Percentiles rank a stretch among this genome's conserved stretches.
These are phyloP conservation scores for Pestalotiopsis sp. DNA, from an alignment of 2,329 filamentous ascomycete genomes.

Conservation along the genomic window DNA sequence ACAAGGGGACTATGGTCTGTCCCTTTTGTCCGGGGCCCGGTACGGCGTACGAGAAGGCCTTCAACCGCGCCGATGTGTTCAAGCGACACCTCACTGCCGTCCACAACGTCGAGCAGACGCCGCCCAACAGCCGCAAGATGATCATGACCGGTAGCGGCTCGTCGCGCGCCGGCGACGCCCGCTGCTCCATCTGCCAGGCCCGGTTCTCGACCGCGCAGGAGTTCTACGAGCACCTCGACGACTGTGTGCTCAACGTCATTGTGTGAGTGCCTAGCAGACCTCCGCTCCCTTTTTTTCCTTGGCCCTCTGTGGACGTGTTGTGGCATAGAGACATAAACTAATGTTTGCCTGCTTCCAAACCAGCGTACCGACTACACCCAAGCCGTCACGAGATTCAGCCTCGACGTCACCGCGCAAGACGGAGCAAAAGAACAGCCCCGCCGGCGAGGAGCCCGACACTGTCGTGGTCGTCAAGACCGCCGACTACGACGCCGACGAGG, in stretches of 20 bases:
- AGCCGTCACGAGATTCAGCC: not conserved
- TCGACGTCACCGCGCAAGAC: not conserved
- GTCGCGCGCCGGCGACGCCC: slow-evolving; percentile 64
- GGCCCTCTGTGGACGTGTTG: slow-evolving; percentile 16
- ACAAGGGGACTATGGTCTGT: slow-evolving; percentile 97
- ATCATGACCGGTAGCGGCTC: slow-evolving; percentile 31
- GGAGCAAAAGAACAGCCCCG: not conserved
- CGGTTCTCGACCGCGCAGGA: slow-evolving; percentile 85
- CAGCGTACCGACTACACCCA: not conserved
- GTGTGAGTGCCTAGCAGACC: slow-evolving; percentile 46
- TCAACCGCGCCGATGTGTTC: slow-evolving; percentile 94
- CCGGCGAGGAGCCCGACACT: not conserved
- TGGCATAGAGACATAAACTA: not conserved
- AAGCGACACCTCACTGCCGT: slow-evolving; percentile 91
- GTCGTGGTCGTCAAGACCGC: not conserved
- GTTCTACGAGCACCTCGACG: slow-evolving; percentile 93
- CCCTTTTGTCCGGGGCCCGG: slow-evolving; percentile 91
- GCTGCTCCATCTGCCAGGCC: slow-evolving; percentile 87
- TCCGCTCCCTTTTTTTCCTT: slow-evolving; percentile 24
- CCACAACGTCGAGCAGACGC: slow-evolving; percentile 89
- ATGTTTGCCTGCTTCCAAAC: not conserved
- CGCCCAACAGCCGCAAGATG: slow-evolving; percentile 86
- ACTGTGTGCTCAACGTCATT: slow-evolving; percentile 63
- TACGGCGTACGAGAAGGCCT: slow-evolving; percentile 88
- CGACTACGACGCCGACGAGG: not conserved